Conservation (phyloP, 768 basidiomycete species). For the Tulasnella calospora region DNA sequence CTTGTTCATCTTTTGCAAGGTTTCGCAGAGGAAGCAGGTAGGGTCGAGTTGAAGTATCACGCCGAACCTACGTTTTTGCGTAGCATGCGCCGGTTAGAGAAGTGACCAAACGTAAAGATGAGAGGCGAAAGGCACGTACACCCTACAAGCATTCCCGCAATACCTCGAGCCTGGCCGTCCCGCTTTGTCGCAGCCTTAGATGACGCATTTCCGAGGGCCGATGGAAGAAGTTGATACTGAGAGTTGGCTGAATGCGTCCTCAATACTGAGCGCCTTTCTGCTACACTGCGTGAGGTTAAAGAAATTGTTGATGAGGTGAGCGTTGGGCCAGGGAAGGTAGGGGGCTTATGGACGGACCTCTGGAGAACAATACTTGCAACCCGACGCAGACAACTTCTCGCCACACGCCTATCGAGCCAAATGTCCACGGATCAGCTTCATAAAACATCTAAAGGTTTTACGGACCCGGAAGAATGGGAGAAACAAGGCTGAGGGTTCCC, state of each 20-base stretch:
- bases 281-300: neutral
- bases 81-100: neutral
- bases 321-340: neutral
- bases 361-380: neutral
- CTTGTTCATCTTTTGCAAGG: neutral
- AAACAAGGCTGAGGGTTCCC: no score
- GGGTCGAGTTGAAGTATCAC: neutral
- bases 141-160: neutral
- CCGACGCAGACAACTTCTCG: neutral
- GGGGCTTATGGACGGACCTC: neutral
- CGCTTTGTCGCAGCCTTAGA: neutral
- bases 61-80: neutral
- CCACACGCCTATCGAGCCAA: neutral
- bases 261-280: neutral
- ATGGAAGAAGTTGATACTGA: neutral
- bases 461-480: neutral
- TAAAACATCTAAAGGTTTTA: neutral
- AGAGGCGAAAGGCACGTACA: neutral
- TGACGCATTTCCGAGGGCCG: neutral
- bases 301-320: neutral
- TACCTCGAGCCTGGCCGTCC: neutral
- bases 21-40: neutral
- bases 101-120: no score
- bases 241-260: neutral
- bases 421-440: neutral